Conservation (phyloP, 2,329 filamentous ascomycete genomes). For the Pestalotiopsis sp. region DNA sequence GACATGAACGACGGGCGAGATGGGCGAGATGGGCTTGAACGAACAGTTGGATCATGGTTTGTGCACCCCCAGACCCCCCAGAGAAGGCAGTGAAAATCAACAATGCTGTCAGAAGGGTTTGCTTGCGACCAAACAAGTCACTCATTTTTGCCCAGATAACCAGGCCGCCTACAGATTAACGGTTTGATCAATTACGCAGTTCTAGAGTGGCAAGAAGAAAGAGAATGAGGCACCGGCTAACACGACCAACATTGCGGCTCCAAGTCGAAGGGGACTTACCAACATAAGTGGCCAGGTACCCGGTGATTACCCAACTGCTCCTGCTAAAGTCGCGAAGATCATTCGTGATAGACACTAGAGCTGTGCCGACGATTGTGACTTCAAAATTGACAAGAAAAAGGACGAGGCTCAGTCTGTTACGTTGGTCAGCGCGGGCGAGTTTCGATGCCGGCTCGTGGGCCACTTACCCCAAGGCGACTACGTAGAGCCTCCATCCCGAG, state of each 20-base stretch:
- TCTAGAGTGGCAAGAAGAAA: too few relatives aligned
- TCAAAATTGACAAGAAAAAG: constrained; percentile 13
- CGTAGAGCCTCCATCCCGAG: too few relatives aligned
- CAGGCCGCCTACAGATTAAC: background rate
- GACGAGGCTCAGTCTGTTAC: too few relatives aligned
- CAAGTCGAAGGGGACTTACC: too few relatives aligned
- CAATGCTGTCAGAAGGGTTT: constrained; percentile 43
- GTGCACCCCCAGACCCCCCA: constrained; percentile 14
- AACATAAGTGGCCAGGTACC: constrained; percentile 19
- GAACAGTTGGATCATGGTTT: constrained; percentile 19
- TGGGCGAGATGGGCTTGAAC: background rate
- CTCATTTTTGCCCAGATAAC: constrained; percentile 19
- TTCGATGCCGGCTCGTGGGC: too few relatives aligned
- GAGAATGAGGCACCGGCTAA: too few relatives aligned
- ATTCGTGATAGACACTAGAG: constrained; percentile 15
- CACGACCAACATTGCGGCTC: too few relatives aligned
- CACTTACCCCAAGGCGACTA: too few relatives aligned
- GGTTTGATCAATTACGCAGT: too few relatives aligned
- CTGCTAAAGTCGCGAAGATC: constrained; percentile 16
- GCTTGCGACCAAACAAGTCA: constrained; percentile 50
- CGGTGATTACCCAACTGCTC: constrained; percentile 18
- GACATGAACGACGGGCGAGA: background rate
- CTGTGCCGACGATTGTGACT: constrained; percentile 16
- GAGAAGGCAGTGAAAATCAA: constrained; percentile 42
- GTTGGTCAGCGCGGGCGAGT: too few relatives aligned